phyloP scores from a whole-genome alignment of 1,284 basidiomycete species.

The Moesziomyces antarcticus region DNA sequence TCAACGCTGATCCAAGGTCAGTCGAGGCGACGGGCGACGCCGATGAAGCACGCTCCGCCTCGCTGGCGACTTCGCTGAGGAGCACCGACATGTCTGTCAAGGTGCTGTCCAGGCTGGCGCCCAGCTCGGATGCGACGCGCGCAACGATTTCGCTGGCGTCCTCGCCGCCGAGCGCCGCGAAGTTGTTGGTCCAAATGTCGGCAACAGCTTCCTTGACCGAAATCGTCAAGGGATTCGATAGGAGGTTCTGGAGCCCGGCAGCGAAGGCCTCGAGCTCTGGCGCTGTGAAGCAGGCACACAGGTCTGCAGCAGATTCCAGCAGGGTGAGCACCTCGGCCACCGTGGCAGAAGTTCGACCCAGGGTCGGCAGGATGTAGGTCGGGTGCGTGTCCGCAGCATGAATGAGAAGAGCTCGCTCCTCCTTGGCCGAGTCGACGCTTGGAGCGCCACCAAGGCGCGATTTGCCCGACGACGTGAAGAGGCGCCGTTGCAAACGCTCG shows the following conservation, averaged over 20 bases:
- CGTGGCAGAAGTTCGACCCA: conserved; percentile 41
- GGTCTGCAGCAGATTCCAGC: conserved; percentile 38
- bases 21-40: conserved; percentile 22
- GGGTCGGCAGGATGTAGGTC: conserved; percentile 34
- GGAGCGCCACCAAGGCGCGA: conserved; percentile 3
- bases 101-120: conserved; percentile 41
- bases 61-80: conserved; percentile 35
- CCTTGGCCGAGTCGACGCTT: conserved; percentile 8
- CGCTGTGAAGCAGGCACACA: conserved; percentile 32
- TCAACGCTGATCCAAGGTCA: conserved; percentile 37
- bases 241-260: conserved; percentile 29
- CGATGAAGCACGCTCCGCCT: conserved; percentile 2
- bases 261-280: conserved; percentile 39
- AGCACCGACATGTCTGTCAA: conserved; percentile 31
- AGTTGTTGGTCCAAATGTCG: conserved; percentile 35
- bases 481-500: conserved; percentile 33
- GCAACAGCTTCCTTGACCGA: conserved; percentile 45
- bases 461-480: conserved; percentile 3
- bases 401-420: conserved; percentile 35
- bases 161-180: conserved; percentile 28
- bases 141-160: conserved; percentile 23
- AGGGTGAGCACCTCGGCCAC: conserved; percentile 40
- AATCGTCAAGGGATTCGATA: conserved; percentile 32
- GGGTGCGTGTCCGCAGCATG: conserved; percentile 38
- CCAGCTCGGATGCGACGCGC: conserved; percentile 31